Evolutionary conservation across 2,329 filamentous ascomycete genomes (phyloP), one percentile per base, ranked within the genome.

Genomic region (Graphilbum fragrans): DNA sequence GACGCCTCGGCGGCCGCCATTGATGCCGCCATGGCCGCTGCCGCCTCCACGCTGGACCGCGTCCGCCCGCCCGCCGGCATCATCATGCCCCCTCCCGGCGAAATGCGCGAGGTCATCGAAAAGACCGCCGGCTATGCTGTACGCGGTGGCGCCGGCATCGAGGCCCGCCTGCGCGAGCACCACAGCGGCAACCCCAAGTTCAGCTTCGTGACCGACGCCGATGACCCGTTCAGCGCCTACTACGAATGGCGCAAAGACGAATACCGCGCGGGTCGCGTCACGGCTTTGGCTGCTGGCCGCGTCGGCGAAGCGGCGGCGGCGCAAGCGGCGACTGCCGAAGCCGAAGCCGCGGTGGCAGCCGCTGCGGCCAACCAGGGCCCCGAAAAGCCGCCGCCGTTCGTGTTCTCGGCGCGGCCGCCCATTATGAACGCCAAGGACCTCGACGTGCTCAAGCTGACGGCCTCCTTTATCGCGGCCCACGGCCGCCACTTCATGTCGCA

Each of bases 341-440:
- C 64, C 34, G 66, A 66, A 34, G 25, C 22, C 10, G 31, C 31
- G 4, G 37, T n/a, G 6, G 27, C n/a, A 3, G 32, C 38, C 2
- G 35, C 29, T 6, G 64, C 61, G 16, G 65, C 67, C 58, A 80
- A 86, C 35, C 76, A 83, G 59, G 90, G 88, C 19, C 90, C 90
- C 8, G 79, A 82, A 35, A 79, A 88, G 55, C 92, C 92, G 16
- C 75, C 83, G 43, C 82, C 88, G 53, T 96, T 93, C 56, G 77
- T 84, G 51, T 98, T 95, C 65, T 94, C 86, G 42, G 88, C 92
- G 52, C 83, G 88, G 58, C 94, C 96, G 86, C 92, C 92, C 44
- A 90, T 88, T 51, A 94, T 98, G 64, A 94, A 82, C 62, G 86
- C 93, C 49, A 85, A 94, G 61, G 92, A 98, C 69, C 66, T 96